Evolutionary conservation across 768 basidiomycete species (phyloP).

Genomic region (Tricholoma sp.): DNA sequence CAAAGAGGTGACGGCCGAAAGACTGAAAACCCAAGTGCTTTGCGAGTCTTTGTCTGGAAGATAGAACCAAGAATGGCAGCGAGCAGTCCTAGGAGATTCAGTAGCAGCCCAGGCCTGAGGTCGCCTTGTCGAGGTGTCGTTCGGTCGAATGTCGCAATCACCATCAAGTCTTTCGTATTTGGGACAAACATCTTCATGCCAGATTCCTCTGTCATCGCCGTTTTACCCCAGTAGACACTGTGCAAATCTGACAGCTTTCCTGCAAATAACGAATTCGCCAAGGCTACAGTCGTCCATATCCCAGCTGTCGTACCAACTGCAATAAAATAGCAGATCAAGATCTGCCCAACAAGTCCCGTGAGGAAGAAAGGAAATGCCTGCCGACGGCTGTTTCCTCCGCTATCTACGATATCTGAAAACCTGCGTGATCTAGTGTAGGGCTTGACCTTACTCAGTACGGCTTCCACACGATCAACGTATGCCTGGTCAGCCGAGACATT

Average conservation of each 20-base stretch:
- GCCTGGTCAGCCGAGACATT: neutral
- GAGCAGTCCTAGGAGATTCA: conserved; percentile 17
- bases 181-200: conserved; percentile 13
- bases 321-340: neutral
- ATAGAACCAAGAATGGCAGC: conserved; percentile 22
- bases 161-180: conserved; percentile 18
- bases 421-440: neutral
- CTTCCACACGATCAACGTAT: neutral
- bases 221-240: neutral
- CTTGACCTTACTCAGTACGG: neutral
- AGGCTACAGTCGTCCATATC: conserved; percentile 20
- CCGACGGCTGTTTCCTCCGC: neutral
- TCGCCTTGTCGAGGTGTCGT: conserved; percentile 17
- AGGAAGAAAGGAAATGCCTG: neutral
- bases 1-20: conserved; percentile 15
- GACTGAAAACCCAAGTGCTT: conserved; percentile 16
- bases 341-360: neutral
- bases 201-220: conserved; percentile 9
- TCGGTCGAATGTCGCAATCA: conserved; percentile 22
- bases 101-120: conserved; percentile 19
- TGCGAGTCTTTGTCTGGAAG: conserved; percentile 18
- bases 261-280: conserved; percentile 17
- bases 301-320: neutral
- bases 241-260: conserved; percentile 11
- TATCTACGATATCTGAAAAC: neutral